Base-by-base conservation (phyloP, 257 asterid genomes). In the Penstemon barbatus region DNA sequence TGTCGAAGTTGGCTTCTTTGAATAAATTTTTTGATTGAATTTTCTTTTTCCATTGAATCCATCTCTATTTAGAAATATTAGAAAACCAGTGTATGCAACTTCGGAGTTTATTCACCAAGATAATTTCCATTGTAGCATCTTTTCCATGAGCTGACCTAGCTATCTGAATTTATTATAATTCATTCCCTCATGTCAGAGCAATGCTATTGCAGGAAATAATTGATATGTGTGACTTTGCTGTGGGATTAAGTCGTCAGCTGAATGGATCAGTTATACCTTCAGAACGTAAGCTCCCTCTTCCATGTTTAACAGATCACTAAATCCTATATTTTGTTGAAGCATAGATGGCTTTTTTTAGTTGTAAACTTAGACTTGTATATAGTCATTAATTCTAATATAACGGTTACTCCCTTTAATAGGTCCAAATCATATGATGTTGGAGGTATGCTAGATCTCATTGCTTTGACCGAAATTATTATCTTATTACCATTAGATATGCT, bases 141-240 rank as follows among this genome's bases (percentile, higher is more conserved):
- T 74, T 37, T 48, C 8, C 11, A 39, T 13, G 0, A 45, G 18
- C 59, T 76, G 71, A 1, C 37, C 50, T 48, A 55, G 60, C 41
- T 44, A 72, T 37, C 45, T 52, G 50, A 55, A 71, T 63, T 19
- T 4, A 42, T 25, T 57, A 48, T 8, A 37, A 19, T 53, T 55
- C 63, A 56, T 66, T 71, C 48, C 66, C 61, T 73, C 50, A 77
- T 58, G 19, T 68, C 25, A 68, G 77, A 70, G 52, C 49, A 51
- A 61, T 73, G 13, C 57, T 70, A 58, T 76, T 78, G 74, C 95
- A 94, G 99, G 99, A 94, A 78, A 84, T 94, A 67, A 87, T 94
- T 61, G 99, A 94, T 78, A 94, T 94, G 99, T 94, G 99, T 52
- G 99, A 94, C 84, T 94, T 87, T 80, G 95, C 96, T 64, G 99